Evolutionary conservation across 768 basidiomycete genomes (phyloP).

Genomic region (Rhodotorula toruloides): DNA sequence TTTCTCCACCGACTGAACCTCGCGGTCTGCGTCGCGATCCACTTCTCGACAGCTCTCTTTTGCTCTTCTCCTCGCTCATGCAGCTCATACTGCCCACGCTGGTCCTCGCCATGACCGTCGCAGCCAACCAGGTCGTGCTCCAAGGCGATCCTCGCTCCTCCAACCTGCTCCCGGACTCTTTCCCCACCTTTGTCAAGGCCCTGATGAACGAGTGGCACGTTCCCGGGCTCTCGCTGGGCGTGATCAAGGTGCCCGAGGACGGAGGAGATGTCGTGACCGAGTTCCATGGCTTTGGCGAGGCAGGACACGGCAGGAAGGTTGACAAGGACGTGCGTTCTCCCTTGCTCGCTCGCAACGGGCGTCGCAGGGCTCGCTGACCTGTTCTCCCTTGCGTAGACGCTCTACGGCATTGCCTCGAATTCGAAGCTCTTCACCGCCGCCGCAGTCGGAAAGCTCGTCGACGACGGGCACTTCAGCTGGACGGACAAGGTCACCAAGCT

Average conservation of each 20-base stretch:
- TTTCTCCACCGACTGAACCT: too few species aligned
- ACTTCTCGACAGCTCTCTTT: too few species aligned
- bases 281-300: neutral
- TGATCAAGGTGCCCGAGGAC: neutral
- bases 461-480: constrained; percentile 7
- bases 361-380: too few species aligned
- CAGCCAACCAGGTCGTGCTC: too few species aligned
- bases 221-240: neutral
- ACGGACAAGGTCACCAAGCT: constrained; percentile 2
- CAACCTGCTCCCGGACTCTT: neutral
- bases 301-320: neutral
- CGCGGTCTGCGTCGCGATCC: too few species aligned
- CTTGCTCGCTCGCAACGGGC: too few species aligned
- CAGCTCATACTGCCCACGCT: too few species aligned
- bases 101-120: too few species aligned
- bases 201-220: neutral
- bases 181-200: neutral
- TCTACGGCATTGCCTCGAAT: constrained; percentile 13
- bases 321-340: neutral
- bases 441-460: constrained; percentile 1
- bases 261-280: neutral
- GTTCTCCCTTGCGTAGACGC: neutral
- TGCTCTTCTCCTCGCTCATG: too few species aligned
- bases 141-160: neutral
- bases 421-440: constrained; percentile 9